A percentile compares a stretch with the other conserved stretches of the same genome.
phyloP scores from a whole-genome alignment of 2,329 filamentous ascomycete species.

The Aspergillus hortae region DNA sequence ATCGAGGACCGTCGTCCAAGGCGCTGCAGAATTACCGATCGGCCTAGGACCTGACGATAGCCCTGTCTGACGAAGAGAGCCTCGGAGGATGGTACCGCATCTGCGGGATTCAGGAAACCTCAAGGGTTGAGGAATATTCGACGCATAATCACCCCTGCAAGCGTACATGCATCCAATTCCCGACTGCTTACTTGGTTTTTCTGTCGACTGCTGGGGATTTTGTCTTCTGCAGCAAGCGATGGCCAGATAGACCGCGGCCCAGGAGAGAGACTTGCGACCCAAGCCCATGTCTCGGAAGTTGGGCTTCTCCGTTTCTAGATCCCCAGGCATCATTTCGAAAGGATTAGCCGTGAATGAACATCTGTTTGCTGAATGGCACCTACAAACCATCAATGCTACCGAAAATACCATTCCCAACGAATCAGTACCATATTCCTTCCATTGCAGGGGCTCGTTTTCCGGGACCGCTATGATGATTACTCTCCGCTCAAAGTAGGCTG shows the following conservation, averaged over 20 bases:
- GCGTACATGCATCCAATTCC: background rate
- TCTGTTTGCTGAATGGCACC: background rate
- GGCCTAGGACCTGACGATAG: background rate
- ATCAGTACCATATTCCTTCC: background rate
- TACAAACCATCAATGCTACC: background rate
- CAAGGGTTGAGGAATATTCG: background rate
- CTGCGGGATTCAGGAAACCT: background rate
- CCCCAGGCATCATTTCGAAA: conserved; percentile 6
- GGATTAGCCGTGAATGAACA: background rate
- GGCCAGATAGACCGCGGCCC: background rate
- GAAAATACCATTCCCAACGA: background rate
- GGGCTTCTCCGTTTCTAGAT: conserved; percentile 9
- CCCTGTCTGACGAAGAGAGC: background rate
- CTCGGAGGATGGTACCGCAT: background rate
- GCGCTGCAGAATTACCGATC: background rate
- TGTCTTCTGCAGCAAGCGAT: background rate
- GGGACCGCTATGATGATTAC: background rate
- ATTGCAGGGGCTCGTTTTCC: background rate
- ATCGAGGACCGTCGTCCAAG: background rate
- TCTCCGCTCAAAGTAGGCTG: conserved; percentile 4
- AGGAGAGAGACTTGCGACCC: background rate
- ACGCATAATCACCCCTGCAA: background rate
- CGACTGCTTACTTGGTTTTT: too few species aligned
- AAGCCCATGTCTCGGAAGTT: conserved; percentile 8
- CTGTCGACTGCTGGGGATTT: background rate